phyloP scores from a whole-genome alignment of 495 filamentous ascomycete species.

The Rusavskia elegans region DNA sequence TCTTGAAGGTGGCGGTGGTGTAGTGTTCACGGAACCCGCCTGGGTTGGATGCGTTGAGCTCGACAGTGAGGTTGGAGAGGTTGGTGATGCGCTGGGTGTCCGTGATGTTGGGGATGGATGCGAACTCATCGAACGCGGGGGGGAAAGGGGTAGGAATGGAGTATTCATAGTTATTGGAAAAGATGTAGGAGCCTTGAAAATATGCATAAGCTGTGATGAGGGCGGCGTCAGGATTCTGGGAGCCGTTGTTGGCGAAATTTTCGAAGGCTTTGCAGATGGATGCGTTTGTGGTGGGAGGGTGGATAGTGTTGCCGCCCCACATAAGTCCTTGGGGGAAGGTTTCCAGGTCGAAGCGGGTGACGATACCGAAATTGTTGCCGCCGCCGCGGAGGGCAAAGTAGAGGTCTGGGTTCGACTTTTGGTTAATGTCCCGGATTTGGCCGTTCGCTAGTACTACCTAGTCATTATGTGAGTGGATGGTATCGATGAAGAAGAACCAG shows the following conservation, averaged over 20 bases:
- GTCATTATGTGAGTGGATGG: neutral
- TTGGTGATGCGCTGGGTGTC: slow-evolving; percentile 25
- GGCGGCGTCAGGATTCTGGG: slow-evolving; percentile 26
- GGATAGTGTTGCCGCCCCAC: slow-evolving; percentile 20
- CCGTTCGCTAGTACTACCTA: slow-evolving; percentile 27
- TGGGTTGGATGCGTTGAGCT: slow-evolving; percentile 24
- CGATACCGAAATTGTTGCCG: slow-evolving; percentile 30
- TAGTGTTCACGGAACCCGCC: slow-evolving; percentile 29
- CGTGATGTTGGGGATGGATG: slow-evolving; percentile 19
- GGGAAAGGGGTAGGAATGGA: slow-evolving; percentile 22
- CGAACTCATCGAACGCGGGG: slow-evolving; percentile 26
- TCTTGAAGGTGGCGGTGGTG: slow-evolving; percentile 24
- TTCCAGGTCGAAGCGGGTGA: slow-evolving; percentile 28
- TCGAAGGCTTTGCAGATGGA: slow-evolving; percentile 20
- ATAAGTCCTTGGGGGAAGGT: slow-evolving; percentile 21
- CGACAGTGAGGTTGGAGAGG: slow-evolving; percentile 26
- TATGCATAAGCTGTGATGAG: slow-evolving; percentile 28
- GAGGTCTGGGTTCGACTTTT: slow-evolving; percentile 25
- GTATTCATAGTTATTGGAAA: slow-evolving; percentile 24
- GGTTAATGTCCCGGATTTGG: slow-evolving; percentile 23
- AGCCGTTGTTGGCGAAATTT: slow-evolving; percentile 20
- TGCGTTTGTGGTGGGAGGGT: slow-evolving; percentile 3
- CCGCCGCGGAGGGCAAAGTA: slow-evolving; percentile 32
- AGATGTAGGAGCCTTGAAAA: slow-evolving; percentile 16
- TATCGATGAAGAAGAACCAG: too few relatives aligned